Conservation (phyloP, 495 filamentous ascomycete genomes). For the Ascobolus immersus region DNA sequence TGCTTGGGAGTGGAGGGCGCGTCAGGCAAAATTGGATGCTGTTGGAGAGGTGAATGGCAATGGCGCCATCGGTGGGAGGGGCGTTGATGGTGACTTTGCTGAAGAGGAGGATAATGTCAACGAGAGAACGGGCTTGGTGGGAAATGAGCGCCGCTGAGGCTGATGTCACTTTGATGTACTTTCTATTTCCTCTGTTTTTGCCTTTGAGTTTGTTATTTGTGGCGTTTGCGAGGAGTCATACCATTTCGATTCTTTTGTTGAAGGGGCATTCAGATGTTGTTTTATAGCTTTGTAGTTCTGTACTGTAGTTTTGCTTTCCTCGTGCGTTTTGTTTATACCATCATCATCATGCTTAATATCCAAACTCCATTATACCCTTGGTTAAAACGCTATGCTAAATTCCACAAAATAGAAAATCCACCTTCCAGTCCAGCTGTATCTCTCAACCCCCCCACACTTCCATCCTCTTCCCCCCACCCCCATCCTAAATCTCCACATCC, state of each 20-base stretch:
- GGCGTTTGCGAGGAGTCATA: too few species aligned
- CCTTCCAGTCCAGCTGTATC: too few species aligned
- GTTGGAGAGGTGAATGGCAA: constrained; percentile 2
- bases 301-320: neutral
- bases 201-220: too few species aligned
- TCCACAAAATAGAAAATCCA: too few species aligned
- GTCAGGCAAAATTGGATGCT: constrained; percentile 7
- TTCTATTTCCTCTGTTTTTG: too few species aligned
- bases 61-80: neutral
- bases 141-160: too few species aligned
- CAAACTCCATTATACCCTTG: neutral
- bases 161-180: too few species aligned
- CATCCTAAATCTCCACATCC: constrained; percentile 6
- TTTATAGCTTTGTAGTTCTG: constrained; percentile 1
- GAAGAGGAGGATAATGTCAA: too few species aligned
- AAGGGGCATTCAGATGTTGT: neutral
- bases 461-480: neutral
- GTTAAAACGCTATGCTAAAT: too few species aligned
- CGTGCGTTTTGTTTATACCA: constrained; percentile 4
- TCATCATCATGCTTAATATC: neutral
- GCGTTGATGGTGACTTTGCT: constrained; percentile 2
- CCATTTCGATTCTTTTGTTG: too few species aligned
- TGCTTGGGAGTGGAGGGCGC: constrained; percentile 35
- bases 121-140: constrained; percentile 8
- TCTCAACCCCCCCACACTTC: neutral